Evolutionary conservation across 176 grass and related monocot species (phyloP), one percentile per base, ranked within the genome.

Genomic region (Themeda triandra): DNA sequence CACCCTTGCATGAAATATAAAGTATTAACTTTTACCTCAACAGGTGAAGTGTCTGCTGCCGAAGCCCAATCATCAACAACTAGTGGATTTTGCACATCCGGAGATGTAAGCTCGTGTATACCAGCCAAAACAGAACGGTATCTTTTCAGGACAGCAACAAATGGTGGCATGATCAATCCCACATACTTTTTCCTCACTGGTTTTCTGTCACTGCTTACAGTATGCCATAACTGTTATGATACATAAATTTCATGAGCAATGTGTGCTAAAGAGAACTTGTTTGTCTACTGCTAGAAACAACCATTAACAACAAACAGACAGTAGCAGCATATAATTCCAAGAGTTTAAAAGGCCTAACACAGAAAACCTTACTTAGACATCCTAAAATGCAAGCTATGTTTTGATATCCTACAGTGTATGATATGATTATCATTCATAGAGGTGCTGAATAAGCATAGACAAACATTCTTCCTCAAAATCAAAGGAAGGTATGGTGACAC

Each of bases 151-250:
- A 97, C 86, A 54, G 95, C 92, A 48, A 92, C 90, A 86, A 94
- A 94, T 44, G 92, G 90, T 65, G 95, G 92, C 85, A 97, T 78
- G 79, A 97, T 92, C 82, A 90, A 86, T 80, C 88, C 88, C 41
- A 93, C 79, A 87, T 98, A 97, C 68, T 92, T 93, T 82, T 97
- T 97, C 67, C 95, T 87, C 72, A 94, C 63, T 76, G 92, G 92
- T 77, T 89, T 92, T 84, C 82, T 94, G 78, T 91, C 90, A 79
- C 88, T 97, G 84, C 90, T 91, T 78, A 97, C 77, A 67, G 92
- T 86, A 91, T 97, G 92, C 92, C 95, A 97, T 79, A 97, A 86
- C 95, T 97, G 86, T 80, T 83, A 79, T 56, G 31, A 75, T 82
- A 79, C 51, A 89, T 70, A 79, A 89, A 84, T 70, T 77, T 78